Evolutionary conservation across 441 rosid species (phyloP), one percentile per base, ranked within the genome.

Genomic region (Viola pubescens): DNA sequence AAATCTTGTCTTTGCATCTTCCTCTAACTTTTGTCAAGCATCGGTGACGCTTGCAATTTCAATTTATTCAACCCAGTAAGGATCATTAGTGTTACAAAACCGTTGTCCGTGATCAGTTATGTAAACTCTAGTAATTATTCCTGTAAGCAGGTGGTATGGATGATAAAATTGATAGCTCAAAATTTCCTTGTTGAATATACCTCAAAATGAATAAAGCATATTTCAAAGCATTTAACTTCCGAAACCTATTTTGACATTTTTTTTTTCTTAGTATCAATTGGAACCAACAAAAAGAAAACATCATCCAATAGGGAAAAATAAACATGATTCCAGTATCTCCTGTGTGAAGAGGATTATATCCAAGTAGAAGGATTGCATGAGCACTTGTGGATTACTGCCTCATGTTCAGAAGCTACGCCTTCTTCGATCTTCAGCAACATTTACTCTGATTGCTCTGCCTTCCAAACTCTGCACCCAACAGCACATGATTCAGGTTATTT

Each of bases 361-460:
- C 19, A 11, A 48, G 8, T 19, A n/a, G 41, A 10, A 37, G 56
- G 37, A 37, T 9, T 34, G 11, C 56, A 52, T 34, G 11, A 4
- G 0, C 19, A 48, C 16, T n/a, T 19, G 14, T 1, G 0, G 56
- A 26, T 52, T 8, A 48, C 6, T 59, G 5, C 40, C 38, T 64
- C 37, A 12, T 11, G 2, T 16, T 16, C 5, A 57, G 55, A 57
- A 70, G 34, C 34, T 26, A 26, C 34, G 85, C 74, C 85, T 83
- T 56, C 82, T 80, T 69, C 84, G 76, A 52, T 81, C 75, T 64
- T 77, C 89, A 0, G 92, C 92, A 37, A 74, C 77, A 60, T 82
- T 83, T 56, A 86, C 89, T 65, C 87, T 78, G 55, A 86, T 70
- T 7, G 92, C 72, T 65, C 92, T 75, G 40, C 92, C 34, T 26